Evolutionary conservation across 805 yeast genomes (phyloP), one percentile per base, ranked within the genome.

Genomic region (Spencermartinsiella europaea): DNA sequence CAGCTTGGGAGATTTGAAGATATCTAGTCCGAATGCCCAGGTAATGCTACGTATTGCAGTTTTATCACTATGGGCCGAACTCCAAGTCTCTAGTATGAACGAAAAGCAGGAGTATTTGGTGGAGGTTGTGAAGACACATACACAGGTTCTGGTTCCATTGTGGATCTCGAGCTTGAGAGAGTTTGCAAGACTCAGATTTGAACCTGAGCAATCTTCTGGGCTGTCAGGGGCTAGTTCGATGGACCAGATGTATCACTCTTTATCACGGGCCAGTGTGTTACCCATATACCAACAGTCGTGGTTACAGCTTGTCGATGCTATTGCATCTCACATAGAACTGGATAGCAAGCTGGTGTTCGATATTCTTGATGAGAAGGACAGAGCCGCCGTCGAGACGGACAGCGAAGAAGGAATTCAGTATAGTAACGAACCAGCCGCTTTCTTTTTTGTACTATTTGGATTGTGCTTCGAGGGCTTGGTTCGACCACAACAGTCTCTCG

Each of bases 141-240:
- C 80, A 43, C 73, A 71, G 3, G 63, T 76, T 16, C 71, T 93
- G 46, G 75, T 79, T 0, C 85, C 95, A 0, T 65, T 88, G 44
- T 93, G 98, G 98, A 74, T 86, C 3, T 67, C 82, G 3, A 73
- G 84, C 0, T 63, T 93, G 47, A 74, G 85, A 43, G 96, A 90
- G 48, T 85, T 74, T 58, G 83, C 95, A 0, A 72, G 80, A 56
- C 60, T 80, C 28, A 81, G 79, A 56, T 84, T 83, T 56, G 73
- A 69, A 42, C 71, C 73, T 3, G 75, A 64, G 15, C 58, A 57
- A 10, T 51, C 61, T 1, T 43, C 56, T 3, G 53, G 53, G 3
- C 38, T 53, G 22, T 40, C 62, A 8, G 40, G 52, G 3, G 47
- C 55, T 3, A 59, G 53, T 1, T 53, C 69, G 5, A 43, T 66